These are phyloP conservation scores for Sclerotinia minor DNA, from an alignment of 2,329 filamentous ascomycete species.

Conservation along the genomic window DNA sequence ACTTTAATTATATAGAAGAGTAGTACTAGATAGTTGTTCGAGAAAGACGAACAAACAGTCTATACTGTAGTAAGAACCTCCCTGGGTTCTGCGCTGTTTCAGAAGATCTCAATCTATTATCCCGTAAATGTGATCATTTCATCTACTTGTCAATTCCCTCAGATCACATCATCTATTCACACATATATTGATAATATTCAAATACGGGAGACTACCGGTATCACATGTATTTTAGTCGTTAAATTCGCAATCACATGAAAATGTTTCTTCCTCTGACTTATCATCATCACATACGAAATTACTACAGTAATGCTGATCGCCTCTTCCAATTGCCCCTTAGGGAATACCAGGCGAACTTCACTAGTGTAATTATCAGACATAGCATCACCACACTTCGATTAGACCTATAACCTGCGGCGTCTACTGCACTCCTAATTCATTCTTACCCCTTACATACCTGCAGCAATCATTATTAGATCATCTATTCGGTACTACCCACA, in stretches of 20 bases:
- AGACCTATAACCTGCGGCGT: not conserved
- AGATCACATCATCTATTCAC: not conserved
- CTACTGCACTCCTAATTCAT: not conserved
- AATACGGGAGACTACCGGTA: not conserved
- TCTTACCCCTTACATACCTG: not conserved
- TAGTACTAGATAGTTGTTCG: too few relatives aligned
- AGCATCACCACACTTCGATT: not conserved
- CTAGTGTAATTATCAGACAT: not conserved
- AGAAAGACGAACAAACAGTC: too few relatives aligned
- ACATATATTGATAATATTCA: constrained; percentile 4
- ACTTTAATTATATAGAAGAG: too few relatives aligned
- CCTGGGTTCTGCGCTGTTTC: too few relatives aligned
- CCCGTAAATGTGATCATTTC: not conserved
- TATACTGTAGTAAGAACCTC: too few relatives aligned
- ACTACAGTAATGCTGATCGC: not conserved
- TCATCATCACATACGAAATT: not conserved
- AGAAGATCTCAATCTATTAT: not conserved
- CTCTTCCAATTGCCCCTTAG: not conserved
- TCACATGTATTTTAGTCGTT: not conserved
- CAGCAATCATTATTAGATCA: not conserved
- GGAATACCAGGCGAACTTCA: not conserved
- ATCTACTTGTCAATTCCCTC: not conserved
- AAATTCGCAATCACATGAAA: constrained; percentile 6
- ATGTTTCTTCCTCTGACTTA: not conserved
- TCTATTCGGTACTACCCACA: not conserved